These are phyloP conservation scores for Sporodiniella umbellata DNA, from an alignment of 371 early-diverging fungal genomes.

Conservation along the genomic window DNA sequence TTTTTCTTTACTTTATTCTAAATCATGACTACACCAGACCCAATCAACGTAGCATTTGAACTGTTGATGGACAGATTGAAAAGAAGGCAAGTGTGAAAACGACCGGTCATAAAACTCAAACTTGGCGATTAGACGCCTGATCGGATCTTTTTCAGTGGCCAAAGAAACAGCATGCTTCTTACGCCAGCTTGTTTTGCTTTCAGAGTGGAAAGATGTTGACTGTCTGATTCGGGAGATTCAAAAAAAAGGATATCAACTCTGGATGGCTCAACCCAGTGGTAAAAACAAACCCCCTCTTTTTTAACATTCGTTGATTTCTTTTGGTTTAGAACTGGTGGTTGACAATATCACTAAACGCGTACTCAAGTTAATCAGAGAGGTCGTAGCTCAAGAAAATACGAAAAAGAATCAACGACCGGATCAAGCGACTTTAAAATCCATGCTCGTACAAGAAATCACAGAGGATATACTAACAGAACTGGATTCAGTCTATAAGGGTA, in stretches of 20 bases:
- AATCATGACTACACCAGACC: too few relatives aligned
- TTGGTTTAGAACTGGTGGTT: conserved; percentile 73
- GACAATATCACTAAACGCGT: conserved; percentile 86
- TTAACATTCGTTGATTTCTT: neutral
- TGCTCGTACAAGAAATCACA: conserved; percentile 78
- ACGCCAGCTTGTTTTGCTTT: conserved; percentile 72
- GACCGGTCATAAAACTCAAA: neutral
- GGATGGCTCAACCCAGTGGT: conserved; percentile 85
- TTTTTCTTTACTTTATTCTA: too few relatives aligned
- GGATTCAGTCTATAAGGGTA: conserved; percentile 66
- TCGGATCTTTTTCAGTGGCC: conserved; percentile 74
- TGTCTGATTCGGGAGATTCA: conserved; percentile 61
- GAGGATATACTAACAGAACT: conserved; percentile 84
- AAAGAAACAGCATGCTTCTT: conserved; percentile 80
- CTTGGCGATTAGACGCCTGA: conserved; percentile 56
- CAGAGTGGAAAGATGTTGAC: conserved; percentile 69
- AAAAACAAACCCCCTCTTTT: neutral
- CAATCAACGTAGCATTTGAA: conserved; percentile 45
- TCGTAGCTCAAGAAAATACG: too few relatives aligned
- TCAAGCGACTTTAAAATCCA: conserved; percentile 66
- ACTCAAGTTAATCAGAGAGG: conserved; percentile 80
- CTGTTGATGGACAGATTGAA: conserved; percentile 53
- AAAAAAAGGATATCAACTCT: conserved; percentile 64
- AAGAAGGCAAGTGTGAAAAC: conserved; percentile 42
- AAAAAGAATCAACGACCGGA: too few relatives aligned